phyloP scores from a whole-genome alignment of 2,329 filamentous ascomycete genomes.

The Fusarium dlaminii region DNA sequence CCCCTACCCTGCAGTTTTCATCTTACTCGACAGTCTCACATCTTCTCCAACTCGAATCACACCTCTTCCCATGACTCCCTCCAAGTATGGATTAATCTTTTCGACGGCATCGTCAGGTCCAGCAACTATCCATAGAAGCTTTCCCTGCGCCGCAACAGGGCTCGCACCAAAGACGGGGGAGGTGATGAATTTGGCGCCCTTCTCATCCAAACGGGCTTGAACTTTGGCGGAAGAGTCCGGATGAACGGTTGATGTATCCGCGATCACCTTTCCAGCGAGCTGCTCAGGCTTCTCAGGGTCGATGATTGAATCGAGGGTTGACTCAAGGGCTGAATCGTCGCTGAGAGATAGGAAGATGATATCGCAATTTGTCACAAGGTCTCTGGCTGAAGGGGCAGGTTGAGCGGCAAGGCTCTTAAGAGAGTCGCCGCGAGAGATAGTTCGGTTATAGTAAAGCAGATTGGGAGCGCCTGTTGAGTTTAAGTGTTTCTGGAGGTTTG shows the following conservation, averaged over 20 bases:
- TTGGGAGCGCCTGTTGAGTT: conserved; percentile 21
- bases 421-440: conserved; percentile 54
- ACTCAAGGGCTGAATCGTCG: conserved; percentile 52
- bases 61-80: conserved; percentile 53
- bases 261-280: conserved; percentile 52
- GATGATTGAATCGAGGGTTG: conserved; percentile 46
- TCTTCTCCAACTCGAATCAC: conserved; percentile 56
- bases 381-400: conserved; percentile 30
- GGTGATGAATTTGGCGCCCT: conserved; percentile 52
- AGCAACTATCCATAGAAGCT: conserved; percentile 57
- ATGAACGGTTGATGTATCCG: conserved; percentile 62
- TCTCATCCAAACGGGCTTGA: conserved; percentile 40
- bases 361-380: conserved; percentile 45
- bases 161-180: conserved; percentile 62
- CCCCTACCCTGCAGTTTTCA: conserved; percentile 58
- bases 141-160: conserved; percentile 56
- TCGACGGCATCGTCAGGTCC: conserved; percentile 51
- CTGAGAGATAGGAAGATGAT: conserved; percentile 55
- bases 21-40: conserved; percentile 54
- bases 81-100: conserved; percentile 50
- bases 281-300: conserved; percentile 4
- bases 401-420: conserved; percentile 44
- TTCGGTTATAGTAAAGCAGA: conserved; percentile 57
- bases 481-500: conserved; percentile 58
- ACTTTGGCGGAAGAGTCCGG: conserved; percentile 52